These are phyloP conservation scores for Malassezia obtusa DNA, from an alignment of 1,284 basidiomycete species.

Conservation along the genomic window DNA sequence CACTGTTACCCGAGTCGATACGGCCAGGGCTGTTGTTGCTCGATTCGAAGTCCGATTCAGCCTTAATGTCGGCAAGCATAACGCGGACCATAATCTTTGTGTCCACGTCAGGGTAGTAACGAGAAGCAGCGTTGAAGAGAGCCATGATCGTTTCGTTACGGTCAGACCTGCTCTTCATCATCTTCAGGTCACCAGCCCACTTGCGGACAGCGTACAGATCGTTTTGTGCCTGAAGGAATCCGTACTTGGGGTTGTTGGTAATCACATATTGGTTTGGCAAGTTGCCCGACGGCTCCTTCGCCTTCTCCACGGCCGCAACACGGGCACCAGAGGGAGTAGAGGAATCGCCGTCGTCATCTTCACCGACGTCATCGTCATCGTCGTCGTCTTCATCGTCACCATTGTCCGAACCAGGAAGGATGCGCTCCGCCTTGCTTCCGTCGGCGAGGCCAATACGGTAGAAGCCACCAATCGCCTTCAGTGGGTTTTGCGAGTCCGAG, in stretches of 20 bases:
- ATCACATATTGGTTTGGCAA: slow-evolving; percentile 19
- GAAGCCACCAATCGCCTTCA: not conserved
- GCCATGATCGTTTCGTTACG: slow-evolving; percentile 39
- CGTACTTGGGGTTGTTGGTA: slow-evolving; percentile 31
- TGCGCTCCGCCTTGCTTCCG: not conserved
- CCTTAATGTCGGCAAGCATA: slow-evolving; percentile 42
- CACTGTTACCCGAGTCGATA: slow-evolving; percentile 33
- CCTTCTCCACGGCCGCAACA: not conserved
- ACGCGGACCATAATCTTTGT: slow-evolving; percentile 28
- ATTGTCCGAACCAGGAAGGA: not conserved
- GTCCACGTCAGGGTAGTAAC: slow-evolving; percentile 44
- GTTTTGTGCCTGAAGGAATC: slow-evolving; percentile 23
- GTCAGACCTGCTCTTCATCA: slow-evolving; percentile 20
- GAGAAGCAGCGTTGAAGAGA: slow-evolving; percentile 33
- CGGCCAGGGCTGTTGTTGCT: slow-evolving; percentile 23
- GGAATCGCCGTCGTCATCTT: not conserved
- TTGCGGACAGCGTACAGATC: slow-evolving; percentile 36
- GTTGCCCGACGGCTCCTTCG: slow-evolving; percentile 12
- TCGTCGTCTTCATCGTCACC: not conserved
- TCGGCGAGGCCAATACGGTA: not conserved
- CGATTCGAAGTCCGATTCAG: slow-evolving; percentile 38
- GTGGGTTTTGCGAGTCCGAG: not conserved
- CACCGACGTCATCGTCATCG: not conserved
- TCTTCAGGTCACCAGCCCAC: slow-evolving; percentile 35
- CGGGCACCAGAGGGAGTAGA: not conserved